Conservation (phyloP, 345 rosid species). For the Gossypium arboreum region DNA sequence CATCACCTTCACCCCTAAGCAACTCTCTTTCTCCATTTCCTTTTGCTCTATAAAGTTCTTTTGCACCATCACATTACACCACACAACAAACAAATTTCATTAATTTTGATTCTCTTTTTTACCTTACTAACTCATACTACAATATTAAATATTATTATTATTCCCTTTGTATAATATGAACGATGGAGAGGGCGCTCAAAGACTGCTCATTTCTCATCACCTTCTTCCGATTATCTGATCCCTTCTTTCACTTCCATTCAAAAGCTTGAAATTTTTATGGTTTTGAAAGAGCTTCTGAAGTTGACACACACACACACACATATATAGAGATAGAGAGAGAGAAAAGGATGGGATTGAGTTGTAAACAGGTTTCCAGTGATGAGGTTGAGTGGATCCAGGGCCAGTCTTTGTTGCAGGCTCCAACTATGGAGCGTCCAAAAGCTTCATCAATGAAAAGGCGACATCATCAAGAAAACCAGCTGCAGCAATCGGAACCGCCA, state of each 20-base stretch:
- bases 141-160: too few relatives aligned
- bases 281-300: neutral
- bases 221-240: constrained; percentile 26
- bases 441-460: constrained; percentile 28
- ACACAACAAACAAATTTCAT: too few relatives aligned
- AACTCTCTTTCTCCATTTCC: constrained; percentile 9
- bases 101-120: too few relatives aligned
- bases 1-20: constrained; percentile 48
- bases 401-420: constrained; percentile 36
- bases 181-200: neutral
- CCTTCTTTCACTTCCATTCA: constrained; percentile 36
- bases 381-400: constrained; percentile 45
- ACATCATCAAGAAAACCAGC: constrained; percentile 26
- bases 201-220: constrained; percentile 6
- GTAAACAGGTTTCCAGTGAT: constrained; percentile 43
- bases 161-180: neutral
- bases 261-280: constrained; percentile 17
- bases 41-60: constrained; percentile 6
- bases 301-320: too few relatives aligned
- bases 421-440: constrained; percentile 28
- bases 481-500: constrained; percentile 41
- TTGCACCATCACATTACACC: neutral
- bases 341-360: constrained; percentile 45
- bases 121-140: too few relatives aligned
- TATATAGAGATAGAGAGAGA: too few relatives aligned